These are phyloP conservation scores for Didymella pinodella DNA, from an alignment of 2,329 filamentous ascomycete species.

Conservation along the genomic window DNA sequence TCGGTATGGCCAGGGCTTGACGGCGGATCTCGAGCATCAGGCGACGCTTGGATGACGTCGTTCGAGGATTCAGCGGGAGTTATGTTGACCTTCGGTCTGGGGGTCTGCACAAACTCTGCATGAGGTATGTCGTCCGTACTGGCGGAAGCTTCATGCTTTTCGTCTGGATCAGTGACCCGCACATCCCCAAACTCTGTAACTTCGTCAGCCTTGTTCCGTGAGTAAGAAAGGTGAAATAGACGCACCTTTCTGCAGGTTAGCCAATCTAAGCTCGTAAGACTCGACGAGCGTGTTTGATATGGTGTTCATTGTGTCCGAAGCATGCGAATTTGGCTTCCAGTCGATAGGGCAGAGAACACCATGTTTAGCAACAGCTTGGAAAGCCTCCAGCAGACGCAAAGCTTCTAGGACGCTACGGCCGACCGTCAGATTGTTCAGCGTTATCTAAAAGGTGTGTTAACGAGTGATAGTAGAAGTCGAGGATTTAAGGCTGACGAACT, in stretches of 20 bases:
- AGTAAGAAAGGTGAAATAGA: too few species aligned
- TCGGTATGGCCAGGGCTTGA: conserved; percentile 2
- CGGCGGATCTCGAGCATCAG: conserved; percentile 9
- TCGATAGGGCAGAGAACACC: conserved; percentile 44
- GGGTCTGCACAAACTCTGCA: conserved; percentile 6
- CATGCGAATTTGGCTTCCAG: conserved; percentile 35
- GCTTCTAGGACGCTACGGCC: conserved; percentile 44
- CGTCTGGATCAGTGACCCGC: conserved; percentile 31
- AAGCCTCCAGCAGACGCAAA: conserved; percentile 41
- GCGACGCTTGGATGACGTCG: not conserved
- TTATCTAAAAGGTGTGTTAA: conserved; percentile 24
- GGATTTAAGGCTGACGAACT: conserved; percentile 17
- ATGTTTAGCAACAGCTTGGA: conserved; percentile 43
- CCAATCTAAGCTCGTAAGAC: conserved; percentile 38
- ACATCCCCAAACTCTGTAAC: conserved; percentile 32
- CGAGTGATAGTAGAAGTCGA: not conserved
- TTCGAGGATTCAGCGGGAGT: not conserved
- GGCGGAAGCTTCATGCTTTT: conserved; percentile 2
- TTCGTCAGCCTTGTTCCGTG: not conserved
- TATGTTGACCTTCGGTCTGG: not conserved
- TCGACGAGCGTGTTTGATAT: conserved; percentile 40
- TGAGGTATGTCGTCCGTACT: conserved; percentile 10
- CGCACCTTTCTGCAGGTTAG: conserved; percentile 33
- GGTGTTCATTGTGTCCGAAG: conserved; percentile 30
- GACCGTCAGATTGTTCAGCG: conserved; percentile 42